A percentile compares a stretch with the other conserved stretches of the same genome.
These are phyloP conservation scores for Xylariaceae sp. DNA, from an alignment of 2,329 filamentous ascomycete genomes.

Conservation along the genomic window DNA sequence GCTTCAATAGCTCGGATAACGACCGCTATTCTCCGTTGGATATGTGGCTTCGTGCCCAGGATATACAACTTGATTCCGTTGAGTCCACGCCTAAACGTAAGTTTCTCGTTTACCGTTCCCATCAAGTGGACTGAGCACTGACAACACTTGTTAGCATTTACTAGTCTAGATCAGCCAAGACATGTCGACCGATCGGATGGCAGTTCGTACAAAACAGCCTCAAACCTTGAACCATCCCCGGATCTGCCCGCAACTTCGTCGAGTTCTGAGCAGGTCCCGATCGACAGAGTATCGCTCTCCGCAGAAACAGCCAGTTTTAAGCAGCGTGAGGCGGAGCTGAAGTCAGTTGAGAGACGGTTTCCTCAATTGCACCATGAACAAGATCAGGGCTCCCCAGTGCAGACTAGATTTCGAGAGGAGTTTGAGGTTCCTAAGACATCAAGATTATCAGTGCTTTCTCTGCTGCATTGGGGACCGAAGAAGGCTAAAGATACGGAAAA, in stretches of 20 bases:
- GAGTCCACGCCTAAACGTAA: slow-evolving; percentile 4
- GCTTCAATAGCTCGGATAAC: slow-evolving; percentile 4
- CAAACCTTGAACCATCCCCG: slow-evolving; percentile 14
- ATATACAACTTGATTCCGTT: slow-evolving; percentile 15
- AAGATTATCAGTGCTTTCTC: neutral
- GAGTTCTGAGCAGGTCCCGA: slow-evolving; percentile 7
- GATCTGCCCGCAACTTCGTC: slow-evolving; percentile 5
- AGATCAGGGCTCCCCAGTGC: slow-evolving; percentile 23
- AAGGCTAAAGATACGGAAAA: neutral
- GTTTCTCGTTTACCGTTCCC: no score
- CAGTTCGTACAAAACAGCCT: slow-evolving; percentile 26
- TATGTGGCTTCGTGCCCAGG: slow-evolving; percentile 27
- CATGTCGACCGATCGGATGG: slow-evolving; percentile 20
- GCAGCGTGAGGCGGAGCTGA: slow-evolving; percentile 34
- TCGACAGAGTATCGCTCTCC: slow-evolving; percentile 15
- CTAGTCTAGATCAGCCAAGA: slow-evolving; percentile 11
- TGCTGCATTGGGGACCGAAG: neutral
- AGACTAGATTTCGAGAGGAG: slow-evolving; percentile 39
- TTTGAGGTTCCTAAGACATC: slow-evolving; percentile 23
- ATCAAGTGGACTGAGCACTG: neutral
- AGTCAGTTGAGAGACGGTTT: slow-evolving; percentile 38
- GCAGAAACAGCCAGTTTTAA: slow-evolving; percentile 33
- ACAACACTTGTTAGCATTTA: slow-evolving; percentile 1
- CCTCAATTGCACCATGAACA: slow-evolving; percentile 28
- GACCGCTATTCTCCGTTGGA: slow-evolving; percentile 23